phyloP scores from a whole-genome alignment of 768 basidiomycete species.

The Suillus variegatus region DNA sequence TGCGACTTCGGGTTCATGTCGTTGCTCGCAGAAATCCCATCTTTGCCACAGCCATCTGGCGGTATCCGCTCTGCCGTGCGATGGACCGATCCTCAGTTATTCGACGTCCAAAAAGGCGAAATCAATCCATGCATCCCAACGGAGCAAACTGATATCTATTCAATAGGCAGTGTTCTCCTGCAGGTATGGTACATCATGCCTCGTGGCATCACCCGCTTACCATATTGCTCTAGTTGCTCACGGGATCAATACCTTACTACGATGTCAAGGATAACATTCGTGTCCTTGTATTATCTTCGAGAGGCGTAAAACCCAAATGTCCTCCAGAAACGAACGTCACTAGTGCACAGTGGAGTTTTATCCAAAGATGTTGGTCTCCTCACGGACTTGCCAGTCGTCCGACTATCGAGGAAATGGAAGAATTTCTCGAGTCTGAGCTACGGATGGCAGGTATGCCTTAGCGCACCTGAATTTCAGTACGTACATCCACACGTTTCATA shows the following conservation, averaged over 20 bases:
- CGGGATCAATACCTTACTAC: conserved; percentile 10
- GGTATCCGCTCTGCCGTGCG: conserved; percentile 2
- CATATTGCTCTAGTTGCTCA: conserved; percentile 3
- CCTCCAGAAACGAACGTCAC: neutral
- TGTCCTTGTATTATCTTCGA: neutral
- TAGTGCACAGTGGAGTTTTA: conserved; percentile 6
- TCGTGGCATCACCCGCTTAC: neutral
- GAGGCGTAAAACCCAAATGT: neutral
- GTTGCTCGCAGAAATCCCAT: conserved; percentile 4
- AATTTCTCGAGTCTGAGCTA: conserved; percentile 1
- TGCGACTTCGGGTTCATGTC: conserved; percentile 6
- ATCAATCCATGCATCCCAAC: neutral
- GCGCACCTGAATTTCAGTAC: neutral
- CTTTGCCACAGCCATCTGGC: neutral
- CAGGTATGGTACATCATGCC: conserved; percentile 6
- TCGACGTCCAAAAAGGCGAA: neutral
- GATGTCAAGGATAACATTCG: neutral
- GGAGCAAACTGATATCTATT: conserved; percentile 7
- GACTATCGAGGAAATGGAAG: conserved; percentile 4
- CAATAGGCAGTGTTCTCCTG: conserved; percentile 7
- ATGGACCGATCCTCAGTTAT: conserved; percentile 11
- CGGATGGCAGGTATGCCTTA: neutral
- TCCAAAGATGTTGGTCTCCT: conserved; percentile 11
- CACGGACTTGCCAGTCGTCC: neutral
- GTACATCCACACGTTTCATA: neutral